A percentile compares a stretch with the other conserved stretches of the same genome.
Evolutionary conservation across 1,139 yeast genomes (phyloP).

Genomic region (Yamadazyma diddensiae): DNA sequence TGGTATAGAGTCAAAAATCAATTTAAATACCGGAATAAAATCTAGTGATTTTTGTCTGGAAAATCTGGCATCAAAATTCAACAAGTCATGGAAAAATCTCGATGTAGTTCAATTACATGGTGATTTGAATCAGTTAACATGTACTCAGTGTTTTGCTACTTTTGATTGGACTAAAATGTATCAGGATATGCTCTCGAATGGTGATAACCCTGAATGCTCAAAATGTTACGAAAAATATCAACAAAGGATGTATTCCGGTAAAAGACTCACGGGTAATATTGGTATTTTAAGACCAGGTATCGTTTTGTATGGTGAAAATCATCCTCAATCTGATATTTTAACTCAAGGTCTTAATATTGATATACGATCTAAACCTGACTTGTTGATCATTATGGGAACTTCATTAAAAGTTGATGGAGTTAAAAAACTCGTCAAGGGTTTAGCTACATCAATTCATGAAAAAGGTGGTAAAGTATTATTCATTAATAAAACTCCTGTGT

Average conservation of each 20-base stretch:
- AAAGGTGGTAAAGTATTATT: conserved; percentile 60
- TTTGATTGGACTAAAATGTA: conserved; percentile 61
- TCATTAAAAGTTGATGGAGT: conserved; percentile 75
- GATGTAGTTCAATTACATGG: conserved; percentile 93
- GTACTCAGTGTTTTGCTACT: conserved; percentile 62
- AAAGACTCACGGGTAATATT: conserved; percentile 53
- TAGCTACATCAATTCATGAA: conserved; percentile 59
- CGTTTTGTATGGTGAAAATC: conserved; percentile 76
- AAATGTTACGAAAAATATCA: conserved; percentile 52
- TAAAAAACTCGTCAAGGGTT: conserved; percentile 56
- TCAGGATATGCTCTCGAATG: conserved; percentile 43
- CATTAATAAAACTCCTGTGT: conserved; percentile 54
- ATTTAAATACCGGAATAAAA: conserved; percentile 45
- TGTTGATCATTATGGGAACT: conserved; percentile 71
- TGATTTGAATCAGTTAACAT: conserved; percentile 69
- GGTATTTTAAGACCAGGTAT: conserved; percentile 74
- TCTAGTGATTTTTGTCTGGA: conserved; percentile 23
- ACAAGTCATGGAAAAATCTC: conserved; percentile 53
- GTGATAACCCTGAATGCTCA: conserved; percentile 64
- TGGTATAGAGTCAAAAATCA: conserved; percentile 34
- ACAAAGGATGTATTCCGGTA: conserved; percentile 57
- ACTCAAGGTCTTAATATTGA: conserved; percentile 60
- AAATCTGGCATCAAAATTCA: conserved; percentile 21
- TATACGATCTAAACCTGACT: conserved; percentile 55
- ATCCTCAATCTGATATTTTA: conserved; percentile 66